Base-by-base conservation (phyloP, 306 rosid species). In the Geum urbanum region DNA sequence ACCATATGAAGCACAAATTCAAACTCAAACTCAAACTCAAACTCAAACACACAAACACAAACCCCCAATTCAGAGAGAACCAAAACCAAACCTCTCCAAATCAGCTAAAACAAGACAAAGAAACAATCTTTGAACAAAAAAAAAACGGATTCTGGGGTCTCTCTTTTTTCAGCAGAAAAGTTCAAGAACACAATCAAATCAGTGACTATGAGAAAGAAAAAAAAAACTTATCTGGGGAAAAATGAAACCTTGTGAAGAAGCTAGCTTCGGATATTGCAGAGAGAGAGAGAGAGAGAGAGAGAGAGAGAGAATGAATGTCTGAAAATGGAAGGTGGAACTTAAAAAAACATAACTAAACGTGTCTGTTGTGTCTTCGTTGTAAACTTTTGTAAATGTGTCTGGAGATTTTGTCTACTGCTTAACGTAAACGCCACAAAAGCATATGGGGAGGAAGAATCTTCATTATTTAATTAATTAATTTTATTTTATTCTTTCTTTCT, bases 361-460 rank as follows among this genome's bases (percentile, higher is more conserved):
- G 81, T 41, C 77, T 50, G 71, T 55, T n/a, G 60, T 83, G n/a
- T n/a, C n/a, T n/a, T n/a, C n/a, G 32, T 27, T 2, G 32, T 27
- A 27, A 27, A 27, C 68, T 32, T 55, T 72, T 78, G 64, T 62
- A 80, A 65, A 71, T 18, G 51, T 43, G 22, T 0, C n/a, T 65
- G 80, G 69, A 78, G 37, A 32, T 32, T 32, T 27, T 70, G 77
- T 74, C 73, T 66, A 79, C 60, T 5, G 69, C 92, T 91, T 85
- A 60, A 83, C 95, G 92, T 80, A 58, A 61, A 86, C 86, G 87
- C 90, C 88, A 86, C 86, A 78, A 78, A 83, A 67, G 57, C 75
- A 53, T 0, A 7, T n/a, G n/a, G 52, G 32, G 52, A 0, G 47
- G 50, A 1, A 61, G 52, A 65, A 55, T 18, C 54, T 41, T 41